These are phyloP conservation scores for Ashbya aceris DNA, from an alignment of 1,139 yeast species.

Conservation along the genomic window DNA sequence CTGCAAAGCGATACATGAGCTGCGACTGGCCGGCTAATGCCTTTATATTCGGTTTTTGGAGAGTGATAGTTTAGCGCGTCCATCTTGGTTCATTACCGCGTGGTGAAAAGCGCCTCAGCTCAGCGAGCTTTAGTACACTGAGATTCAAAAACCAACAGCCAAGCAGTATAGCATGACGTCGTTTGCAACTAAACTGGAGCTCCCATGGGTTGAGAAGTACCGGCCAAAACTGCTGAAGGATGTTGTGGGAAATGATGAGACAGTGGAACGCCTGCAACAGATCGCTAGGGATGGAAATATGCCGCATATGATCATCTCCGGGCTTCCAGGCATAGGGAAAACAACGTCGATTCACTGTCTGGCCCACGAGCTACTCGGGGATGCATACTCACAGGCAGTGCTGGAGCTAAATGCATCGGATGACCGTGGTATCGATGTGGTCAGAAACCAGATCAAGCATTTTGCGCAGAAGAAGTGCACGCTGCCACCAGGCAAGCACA, in stretches of 20 bases:
- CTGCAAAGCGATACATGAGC: too few species aligned
- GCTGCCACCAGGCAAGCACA: conserved; percentile 68
- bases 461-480: conserved; percentile 90
- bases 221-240: conserved; percentile 73
- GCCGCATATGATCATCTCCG: conserved; percentile 93
- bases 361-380: conserved; percentile 76
- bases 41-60: too few species aligned
- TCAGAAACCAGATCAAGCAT: conserved; percentile 82
- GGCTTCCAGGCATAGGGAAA: conserved; percentile 95
- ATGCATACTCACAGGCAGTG: conserved; percentile 69
- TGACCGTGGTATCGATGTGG: conserved; percentile 94
- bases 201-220: conserved; percentile 85
- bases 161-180: conserved; percentile 5
- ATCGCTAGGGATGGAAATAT: conserved; percentile 90
- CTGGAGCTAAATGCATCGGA: conserved; percentile 92
- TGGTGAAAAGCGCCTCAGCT: too few species aligned
- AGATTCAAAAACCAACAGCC: too few species aligned
- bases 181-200: conserved; percentile 26
- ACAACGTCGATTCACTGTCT: conserved; percentile 90
- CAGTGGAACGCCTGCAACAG: conserved; percentile 71
- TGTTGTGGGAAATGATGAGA: conserved; percentile 89
- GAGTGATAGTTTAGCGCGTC: too few species aligned
- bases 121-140: too few species aligned
- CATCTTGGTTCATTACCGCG: too few species aligned
- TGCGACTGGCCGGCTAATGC: too few species aligned